A percentile compares a stretch with the other conserved stretches of the same genome.
These are phyloP conservation scores for Nemania diffusa DNA, from an alignment of 2,329 filamentous ascomycete species.

Conservation along the genomic window DNA sequence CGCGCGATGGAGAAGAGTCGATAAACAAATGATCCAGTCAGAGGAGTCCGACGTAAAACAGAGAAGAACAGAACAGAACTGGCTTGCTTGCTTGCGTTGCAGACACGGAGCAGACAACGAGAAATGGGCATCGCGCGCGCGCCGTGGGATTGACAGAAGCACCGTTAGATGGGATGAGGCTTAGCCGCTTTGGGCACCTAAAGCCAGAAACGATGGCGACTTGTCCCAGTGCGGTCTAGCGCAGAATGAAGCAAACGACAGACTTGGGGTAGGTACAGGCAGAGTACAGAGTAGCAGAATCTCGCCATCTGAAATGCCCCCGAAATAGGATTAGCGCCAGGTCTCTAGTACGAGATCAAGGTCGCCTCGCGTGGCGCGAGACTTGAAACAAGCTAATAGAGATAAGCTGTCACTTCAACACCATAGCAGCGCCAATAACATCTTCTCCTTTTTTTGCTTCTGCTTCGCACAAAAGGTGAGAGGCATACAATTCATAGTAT, in stretches of 20 bases:
- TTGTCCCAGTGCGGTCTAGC: conserved; percentile 20
- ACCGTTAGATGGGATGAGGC: conserved; percentile 20
- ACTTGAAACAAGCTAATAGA: conserved; percentile 33
- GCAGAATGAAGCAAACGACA: neutral
- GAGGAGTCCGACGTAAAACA: conserved; percentile 11
- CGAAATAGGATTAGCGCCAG: conserved; percentile 15
- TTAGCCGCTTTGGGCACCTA: neutral
- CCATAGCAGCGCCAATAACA: neutral
- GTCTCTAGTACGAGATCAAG: neutral
- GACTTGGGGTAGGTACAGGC: conserved; percentile 7
- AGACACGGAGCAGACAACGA: conserved; percentile 13
- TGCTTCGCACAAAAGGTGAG: neutral
- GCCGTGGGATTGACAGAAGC: conserved; percentile 19
- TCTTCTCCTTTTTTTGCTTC: neutral
- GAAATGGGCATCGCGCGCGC: conserved; percentile 23
- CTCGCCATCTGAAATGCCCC: conserved; percentile 11
- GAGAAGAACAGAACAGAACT: conserved; percentile 13
- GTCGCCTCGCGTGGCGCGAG: conserved; percentile 9
- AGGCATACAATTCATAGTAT: neutral
- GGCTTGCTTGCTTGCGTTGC: neutral
- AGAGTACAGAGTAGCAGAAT: no score
- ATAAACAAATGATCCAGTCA: conserved; percentile 24
- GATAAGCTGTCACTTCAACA: neutral
- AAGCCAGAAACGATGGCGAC: neutral
- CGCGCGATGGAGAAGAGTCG: conserved; percentile 10